Percentiles rank a stretch among this genome's conserved stretches.
Evolutionary conservation across 2,329 filamentous ascomycete genomes (phyloP).

Genomic region (Aspergillus hiratsukae): DNA sequence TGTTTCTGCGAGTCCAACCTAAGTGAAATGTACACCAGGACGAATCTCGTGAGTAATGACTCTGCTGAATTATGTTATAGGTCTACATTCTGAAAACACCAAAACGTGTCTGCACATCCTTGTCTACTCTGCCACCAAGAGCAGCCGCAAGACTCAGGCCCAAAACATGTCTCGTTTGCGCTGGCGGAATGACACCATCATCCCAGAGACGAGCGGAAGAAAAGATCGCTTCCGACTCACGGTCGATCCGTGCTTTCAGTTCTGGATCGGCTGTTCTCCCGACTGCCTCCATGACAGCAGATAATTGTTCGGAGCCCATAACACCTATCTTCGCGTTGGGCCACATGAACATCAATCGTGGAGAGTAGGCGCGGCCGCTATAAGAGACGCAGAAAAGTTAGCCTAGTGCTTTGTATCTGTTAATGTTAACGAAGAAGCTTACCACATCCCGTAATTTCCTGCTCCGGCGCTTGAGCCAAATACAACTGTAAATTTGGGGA

Average conservation of each 20-base stretch:
- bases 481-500: conserved; percentile 95
- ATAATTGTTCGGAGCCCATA: conserved; percentile 92
- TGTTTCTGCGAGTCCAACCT: background rate
- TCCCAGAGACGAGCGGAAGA: conserved; percentile 90
- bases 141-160: conserved; percentile 69
- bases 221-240: conserved; percentile 83
- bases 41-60: background rate
- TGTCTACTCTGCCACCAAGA: conserved; percentile 61
- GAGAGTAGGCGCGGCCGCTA: conserved; percentile 84
- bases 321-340: conserved; percentile 93
- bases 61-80: background rate
- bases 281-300: conserved; percentile 90
- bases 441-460: conserved; percentile 97
- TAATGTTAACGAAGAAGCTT: conserved; percentile 26
- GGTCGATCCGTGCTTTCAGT: conserved; percentile 78
- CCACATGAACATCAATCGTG: conserved; percentile 93
- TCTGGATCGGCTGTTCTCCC: conserved; percentile 76
- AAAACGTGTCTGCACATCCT: conserved; percentile 60
- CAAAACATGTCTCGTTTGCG: conserved; percentile 68
- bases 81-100: conserved; percentile 77
- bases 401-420: conserved; percentile 2
- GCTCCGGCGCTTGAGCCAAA: conserved; percentile 91
- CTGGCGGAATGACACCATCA: conserved; percentile 73
- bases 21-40: background rate
- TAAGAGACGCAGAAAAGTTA: conserved; percentile 1